Conservation (phyloP, 2,329 filamentous ascomycete genomes). For the Lachnellula arida region DNA sequence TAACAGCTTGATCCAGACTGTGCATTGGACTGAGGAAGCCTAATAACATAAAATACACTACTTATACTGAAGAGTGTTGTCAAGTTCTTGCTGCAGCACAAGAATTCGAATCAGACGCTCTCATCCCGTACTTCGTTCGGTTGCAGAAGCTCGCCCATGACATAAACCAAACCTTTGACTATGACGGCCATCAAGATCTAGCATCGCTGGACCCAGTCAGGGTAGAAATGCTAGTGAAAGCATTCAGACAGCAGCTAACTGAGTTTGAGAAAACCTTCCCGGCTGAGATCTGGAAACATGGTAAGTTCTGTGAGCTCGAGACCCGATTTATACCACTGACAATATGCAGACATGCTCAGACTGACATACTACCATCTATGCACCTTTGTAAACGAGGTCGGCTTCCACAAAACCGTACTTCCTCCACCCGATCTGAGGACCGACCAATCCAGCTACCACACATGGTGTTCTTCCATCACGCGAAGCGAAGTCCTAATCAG, state of each 20-base stretch:
- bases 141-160: constrained; percentile 18
- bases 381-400: constrained; percentile 10
- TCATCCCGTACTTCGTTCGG: constrained; percentile 11
- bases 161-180: constrained; percentile 16
- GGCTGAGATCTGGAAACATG: constrained; percentile 8
- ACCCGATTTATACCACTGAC: neutral
- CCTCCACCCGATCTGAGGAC: neutral
- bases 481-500: neutral
- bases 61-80: constrained; percentile 16
- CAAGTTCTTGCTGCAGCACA: constrained; percentile 9
- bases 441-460: neutral
- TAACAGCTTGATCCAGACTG: constrained; percentile 6
- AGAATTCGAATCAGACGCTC: constrained; percentile 15
- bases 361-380: constrained; percentile 1
- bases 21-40: constrained; percentile 17
- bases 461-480: neutral
- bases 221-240: constrained; percentile 16
- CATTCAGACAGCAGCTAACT: constrained; percentile 14
- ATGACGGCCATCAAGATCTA: constrained; percentile 11
- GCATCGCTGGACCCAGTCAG: constrained; percentile 11
- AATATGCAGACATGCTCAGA: neutral
- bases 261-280: constrained; percentile 10
- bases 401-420: constrained; percentile 8
- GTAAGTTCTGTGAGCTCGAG: neutral
- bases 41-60: constrained; percentile 12